phyloP scores from a whole-genome alignment of 345 rosid species.

The Eucalyptus globulus region DNA sequence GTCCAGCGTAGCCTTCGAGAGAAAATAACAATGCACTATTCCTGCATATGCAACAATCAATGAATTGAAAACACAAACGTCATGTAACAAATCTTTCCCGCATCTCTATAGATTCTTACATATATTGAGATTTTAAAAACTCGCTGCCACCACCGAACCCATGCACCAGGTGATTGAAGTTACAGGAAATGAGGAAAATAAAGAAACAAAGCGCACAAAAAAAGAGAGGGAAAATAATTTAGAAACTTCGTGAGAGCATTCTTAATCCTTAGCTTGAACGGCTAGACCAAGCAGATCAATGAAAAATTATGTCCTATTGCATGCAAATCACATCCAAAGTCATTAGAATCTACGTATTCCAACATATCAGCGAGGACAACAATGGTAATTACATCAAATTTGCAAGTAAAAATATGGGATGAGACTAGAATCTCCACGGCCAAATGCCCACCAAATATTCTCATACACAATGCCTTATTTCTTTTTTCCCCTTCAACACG shows the following conservation, averaged over 20 bases:
- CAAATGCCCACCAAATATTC: background rate
- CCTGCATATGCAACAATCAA: background rate
- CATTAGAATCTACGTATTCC: background rate
- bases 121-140: background rate
- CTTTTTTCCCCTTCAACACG: background rate
- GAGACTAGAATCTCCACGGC: background rate
- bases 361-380: background rate
- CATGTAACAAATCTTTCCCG: background rate
- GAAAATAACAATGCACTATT: background rate
- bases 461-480: background rate
- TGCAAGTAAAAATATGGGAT: background rate
- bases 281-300: background rate
- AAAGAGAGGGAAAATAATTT: background rate
- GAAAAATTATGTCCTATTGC: background rate
- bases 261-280: too few relatives aligned
- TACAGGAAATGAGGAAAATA: background rate
- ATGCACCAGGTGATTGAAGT: background rate
- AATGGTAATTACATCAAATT: background rate
- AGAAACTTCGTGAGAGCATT: background rate
- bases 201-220: background rate
- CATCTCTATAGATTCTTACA: background rate
- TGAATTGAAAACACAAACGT: background rate
- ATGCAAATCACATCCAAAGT: background rate
- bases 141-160: background rate
- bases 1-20: background rate